Evolutionary conservation across 2,329 filamentous ascomycete genomes (phyloP).

Genomic region (Ophiocordyceps camponoti-rufipedis): DNA sequence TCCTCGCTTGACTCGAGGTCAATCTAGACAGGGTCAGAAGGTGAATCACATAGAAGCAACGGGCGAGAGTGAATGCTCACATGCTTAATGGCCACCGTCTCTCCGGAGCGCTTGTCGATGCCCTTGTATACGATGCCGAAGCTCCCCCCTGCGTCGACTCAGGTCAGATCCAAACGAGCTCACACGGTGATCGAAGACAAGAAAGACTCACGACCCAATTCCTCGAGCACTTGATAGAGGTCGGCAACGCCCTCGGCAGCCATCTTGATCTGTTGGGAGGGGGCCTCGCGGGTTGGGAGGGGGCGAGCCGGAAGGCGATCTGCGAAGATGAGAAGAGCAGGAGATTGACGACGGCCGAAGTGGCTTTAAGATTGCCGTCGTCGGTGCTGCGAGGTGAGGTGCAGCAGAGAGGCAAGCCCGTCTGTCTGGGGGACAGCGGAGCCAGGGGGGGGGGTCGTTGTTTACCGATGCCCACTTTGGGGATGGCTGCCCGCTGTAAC

Average conservation of each 20-base stretch:
- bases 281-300: background rate
- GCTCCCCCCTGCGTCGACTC: conserved; percentile 54
- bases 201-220: conserved; percentile 68
- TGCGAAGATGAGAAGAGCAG: background rate
- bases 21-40: conserved; percentile 38
- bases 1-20: conserved; percentile 97
- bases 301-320: conserved; percentile 1
- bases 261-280: conserved; percentile 20
- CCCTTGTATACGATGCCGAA: conserved; percentile 97
- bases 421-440: conserved; percentile 16
- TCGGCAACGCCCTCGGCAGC: conserved; percentile 53
- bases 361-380: background rate
- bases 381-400: background rate
- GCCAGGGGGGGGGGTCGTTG: conserved; percentile 10
- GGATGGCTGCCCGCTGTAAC: conserved; percentile 12
- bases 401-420: background rate
- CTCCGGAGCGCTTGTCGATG: conserved; percentile 75
- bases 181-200: background rate
- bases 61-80: conserved; percentile 27
- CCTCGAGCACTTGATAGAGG: conserved; percentile 88
- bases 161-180: conserved; percentile 2
- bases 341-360: background rate
- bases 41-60: too few relatives aligned
- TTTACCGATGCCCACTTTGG: conserved; percentile 20
- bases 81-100: conserved; percentile 93